phyloP scores from a whole-genome alignment of 2,329 filamentous ascomycete species.

The Fusarium sp. region DNA sequence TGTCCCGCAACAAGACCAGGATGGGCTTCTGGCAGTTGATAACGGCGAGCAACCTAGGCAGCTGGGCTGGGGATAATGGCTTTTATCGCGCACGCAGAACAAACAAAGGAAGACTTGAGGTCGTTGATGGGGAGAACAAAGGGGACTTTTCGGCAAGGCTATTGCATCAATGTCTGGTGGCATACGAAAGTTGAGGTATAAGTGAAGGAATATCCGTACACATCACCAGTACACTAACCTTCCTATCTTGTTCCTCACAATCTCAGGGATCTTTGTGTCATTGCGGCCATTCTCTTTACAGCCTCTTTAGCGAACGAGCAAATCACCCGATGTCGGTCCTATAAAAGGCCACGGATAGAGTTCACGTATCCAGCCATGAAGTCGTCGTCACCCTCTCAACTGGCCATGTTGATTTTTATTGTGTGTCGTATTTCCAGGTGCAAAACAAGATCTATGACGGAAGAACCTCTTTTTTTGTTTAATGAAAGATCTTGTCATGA shows the following conservation, averaged over 20 bases:
- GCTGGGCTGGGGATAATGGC: not conserved
- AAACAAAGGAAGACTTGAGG: not conserved
- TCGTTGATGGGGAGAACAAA: not conserved
- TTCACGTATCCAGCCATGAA: constrained; percentile 7
- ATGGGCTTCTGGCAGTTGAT: constrained; percentile 11
- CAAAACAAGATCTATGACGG: not conserved
- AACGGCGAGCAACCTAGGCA: no score
- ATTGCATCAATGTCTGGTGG: not conserved
- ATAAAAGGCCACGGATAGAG: constrained; percentile 2
- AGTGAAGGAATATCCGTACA: not conserved
- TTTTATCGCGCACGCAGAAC: constrained; percentile 7
- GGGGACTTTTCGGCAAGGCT: not conserved
- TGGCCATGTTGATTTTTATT: not conserved
- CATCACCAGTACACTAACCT: not conserved
- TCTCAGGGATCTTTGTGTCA: not conserved
- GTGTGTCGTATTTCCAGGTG: not conserved
- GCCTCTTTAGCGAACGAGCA: constrained; percentile 11
- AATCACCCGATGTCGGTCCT: constrained; percentile 15
- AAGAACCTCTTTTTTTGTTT: no score
- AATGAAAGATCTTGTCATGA: no score
- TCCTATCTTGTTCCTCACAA: constrained; percentile 5
- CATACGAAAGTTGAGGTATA: not conserved
- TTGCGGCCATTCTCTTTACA: constrained; percentile 7
- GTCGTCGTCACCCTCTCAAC: constrained; percentile 27
- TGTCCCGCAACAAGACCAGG: constrained; percentile 19